A percentile compares a stretch with the other conserved stretches of the same genome.
Conservation (phyloP, 164 flowering plant species). For the Stephania cephalantha region DNA sequence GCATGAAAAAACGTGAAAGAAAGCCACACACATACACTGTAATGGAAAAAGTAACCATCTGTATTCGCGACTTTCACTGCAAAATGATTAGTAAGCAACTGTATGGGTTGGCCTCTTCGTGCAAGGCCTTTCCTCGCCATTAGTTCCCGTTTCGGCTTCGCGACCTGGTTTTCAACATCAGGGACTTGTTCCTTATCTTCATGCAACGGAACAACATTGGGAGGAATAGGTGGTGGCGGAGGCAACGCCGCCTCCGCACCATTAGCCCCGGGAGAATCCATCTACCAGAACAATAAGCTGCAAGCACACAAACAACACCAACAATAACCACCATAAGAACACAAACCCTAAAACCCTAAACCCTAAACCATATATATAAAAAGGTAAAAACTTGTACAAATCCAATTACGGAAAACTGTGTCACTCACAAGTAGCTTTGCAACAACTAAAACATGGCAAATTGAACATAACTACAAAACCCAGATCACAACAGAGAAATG, state of each 20-base stretch:
- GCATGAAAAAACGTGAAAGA: not conserved
- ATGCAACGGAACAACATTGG: slow-evolving; percentile 47
- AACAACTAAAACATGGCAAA: no score
- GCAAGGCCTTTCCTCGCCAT: slow-evolving; percentile 63
- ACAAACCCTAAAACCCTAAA: no score
- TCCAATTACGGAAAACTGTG: no score
- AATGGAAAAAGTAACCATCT: slow-evolving; percentile 69
- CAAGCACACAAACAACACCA: not conserved
- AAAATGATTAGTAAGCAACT: slow-evolving; percentile 72
- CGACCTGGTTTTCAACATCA: slow-evolving; percentile 19
- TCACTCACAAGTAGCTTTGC: no score
- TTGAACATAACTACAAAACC: no score
- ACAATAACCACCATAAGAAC: not conserved
- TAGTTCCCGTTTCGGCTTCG: slow-evolving; percentile 40
- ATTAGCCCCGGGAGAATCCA: slow-evolving; percentile 13
- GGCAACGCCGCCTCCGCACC: slow-evolving; percentile 38
- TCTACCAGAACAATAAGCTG: not conserved
- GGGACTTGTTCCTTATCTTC: slow-evolving; percentile 18
- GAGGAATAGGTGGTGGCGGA: slow-evolving; percentile 80
- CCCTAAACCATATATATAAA: no score
- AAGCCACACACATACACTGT: slow-evolving; percentile 56
- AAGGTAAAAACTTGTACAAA: no score
- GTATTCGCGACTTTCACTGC: slow-evolving; percentile 49
- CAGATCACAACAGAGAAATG: no score
- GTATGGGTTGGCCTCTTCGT: slow-evolving; percentile 50